A percentile compares a stretch with the other conserved stretches of the same genome.
phyloP scores from a whole-genome alignment of 2,329 filamentous ascomycete genomes.

The Paracamarosporium sp. region DNA sequence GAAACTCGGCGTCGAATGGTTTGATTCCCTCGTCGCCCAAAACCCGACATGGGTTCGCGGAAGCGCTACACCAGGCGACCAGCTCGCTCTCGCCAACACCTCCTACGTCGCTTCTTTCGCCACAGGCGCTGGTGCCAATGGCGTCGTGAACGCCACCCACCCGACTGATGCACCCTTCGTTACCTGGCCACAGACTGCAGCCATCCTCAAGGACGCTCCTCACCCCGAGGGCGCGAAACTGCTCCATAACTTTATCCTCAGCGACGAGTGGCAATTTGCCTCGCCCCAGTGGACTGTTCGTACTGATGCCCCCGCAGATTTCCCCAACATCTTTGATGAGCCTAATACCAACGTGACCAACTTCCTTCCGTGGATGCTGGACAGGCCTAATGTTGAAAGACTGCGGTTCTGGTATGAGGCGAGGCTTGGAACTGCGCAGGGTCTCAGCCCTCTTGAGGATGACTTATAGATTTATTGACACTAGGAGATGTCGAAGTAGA shows the following conservation, averaged over 20 bases:
- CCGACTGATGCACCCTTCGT: slow-evolving; percentile 53
- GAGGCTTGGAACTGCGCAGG: slow-evolving; percentile 52
- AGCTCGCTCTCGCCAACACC: slow-evolving; percentile 37
- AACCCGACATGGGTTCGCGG: slow-evolving; percentile 63
- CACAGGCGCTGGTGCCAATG: slow-evolving; percentile 4
- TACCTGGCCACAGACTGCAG: slow-evolving; percentile 58
- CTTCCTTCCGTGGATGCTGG: slow-evolving; percentile 42
- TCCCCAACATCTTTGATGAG: slow-evolving; percentile 38
- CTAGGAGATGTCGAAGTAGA: not conserved
- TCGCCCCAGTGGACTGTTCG: slow-evolving; percentile 46
- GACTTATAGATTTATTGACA: slow-evolving; percentile 11
- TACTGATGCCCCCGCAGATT: slow-evolving; percentile 40
- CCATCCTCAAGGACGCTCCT: slow-evolving; percentile 57
- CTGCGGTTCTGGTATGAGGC: slow-evolving; percentile 52
- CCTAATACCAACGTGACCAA: slow-evolving; percentile 36
- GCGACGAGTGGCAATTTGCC: slow-evolving; percentile 47
- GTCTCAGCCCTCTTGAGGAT: slow-evolving; percentile 48
- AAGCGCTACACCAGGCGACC: slow-evolving; percentile 50
- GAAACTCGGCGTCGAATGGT: slow-evolving; percentile 55
- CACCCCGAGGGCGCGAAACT: slow-evolving; percentile 61
- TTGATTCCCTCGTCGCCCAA: slow-evolving; percentile 56
- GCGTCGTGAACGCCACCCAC: slow-evolving; percentile 20
- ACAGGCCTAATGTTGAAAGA: slow-evolving; percentile 53
- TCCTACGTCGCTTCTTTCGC: slow-evolving; percentile 27
- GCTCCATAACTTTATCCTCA: slow-evolving; percentile 56